Conservation (phyloP, 345 rosid genomes). For the Brassica nigra region DNA sequence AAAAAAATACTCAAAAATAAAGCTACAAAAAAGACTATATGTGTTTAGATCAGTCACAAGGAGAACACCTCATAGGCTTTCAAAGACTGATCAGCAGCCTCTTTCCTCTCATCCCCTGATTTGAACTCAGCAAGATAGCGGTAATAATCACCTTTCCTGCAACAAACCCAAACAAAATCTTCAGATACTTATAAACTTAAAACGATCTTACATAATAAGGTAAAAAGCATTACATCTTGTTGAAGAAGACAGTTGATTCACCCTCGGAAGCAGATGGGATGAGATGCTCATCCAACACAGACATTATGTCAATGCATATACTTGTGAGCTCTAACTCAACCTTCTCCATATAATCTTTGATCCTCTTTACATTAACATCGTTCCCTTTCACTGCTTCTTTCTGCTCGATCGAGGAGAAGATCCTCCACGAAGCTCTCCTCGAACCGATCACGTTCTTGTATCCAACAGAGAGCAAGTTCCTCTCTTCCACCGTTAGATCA, state of each 20-base stretch:
- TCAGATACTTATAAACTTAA: background rate
- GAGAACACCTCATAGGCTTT: conserved; percentile 64
- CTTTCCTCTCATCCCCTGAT: conserved; percentile 54
- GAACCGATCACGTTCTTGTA: conserved; percentile 64
- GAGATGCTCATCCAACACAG: conserved; percentile 64
- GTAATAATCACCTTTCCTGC: conserved; percentile 79
- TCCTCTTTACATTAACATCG: conserved; percentile 53
- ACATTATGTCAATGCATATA: conserved; percentile 61
- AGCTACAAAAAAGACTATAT: background rate
- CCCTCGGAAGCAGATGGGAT: conserved; percentile 60
- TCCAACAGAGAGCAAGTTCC: conserved; percentile 60
- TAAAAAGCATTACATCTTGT: conserved; percentile 53
- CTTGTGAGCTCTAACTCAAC: conserved; percentile 59
- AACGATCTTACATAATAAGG: background rate
- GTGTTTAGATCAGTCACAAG: background rate
- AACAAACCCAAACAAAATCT: conserved; percentile 9
- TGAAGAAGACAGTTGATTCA: conserved; percentile 67
- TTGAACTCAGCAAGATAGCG: conserved; percentile 67
- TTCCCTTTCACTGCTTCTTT: conserved; percentile 61
- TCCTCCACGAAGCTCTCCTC: conserved; percentile 66
- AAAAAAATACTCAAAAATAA: background rate
- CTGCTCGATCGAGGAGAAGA: conserved; percentile 55
- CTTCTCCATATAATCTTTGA: conserved; percentile 60
- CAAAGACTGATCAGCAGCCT: conserved; percentile 63
- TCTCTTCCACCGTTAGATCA: conserved; percentile 59